Evolutionary conservation across 257 asterid species (phyloP).

Genomic region (Solanum ahanhuiri): DNA sequence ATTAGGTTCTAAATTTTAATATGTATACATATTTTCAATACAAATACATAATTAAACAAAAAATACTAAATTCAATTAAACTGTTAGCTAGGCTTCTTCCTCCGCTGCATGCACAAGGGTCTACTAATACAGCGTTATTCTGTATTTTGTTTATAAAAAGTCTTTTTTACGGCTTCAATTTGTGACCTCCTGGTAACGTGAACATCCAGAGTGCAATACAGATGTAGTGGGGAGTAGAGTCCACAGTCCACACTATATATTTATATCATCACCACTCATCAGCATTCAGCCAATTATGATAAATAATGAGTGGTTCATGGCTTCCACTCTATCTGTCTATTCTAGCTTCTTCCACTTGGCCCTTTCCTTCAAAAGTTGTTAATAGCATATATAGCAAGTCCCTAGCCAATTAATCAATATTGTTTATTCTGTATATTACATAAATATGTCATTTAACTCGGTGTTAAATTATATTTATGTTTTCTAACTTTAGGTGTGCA

Average conservation of each 20-base stretch:
- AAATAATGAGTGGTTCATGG: not conserved
- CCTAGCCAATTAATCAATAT: not conserved
- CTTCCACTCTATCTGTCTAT: not conserved
- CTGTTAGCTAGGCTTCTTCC: too few species aligned
- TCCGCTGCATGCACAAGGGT: rapidly evolving
- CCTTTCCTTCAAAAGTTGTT: not conserved
- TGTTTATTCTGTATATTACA: rapidly evolving
- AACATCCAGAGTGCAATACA: not conserved
- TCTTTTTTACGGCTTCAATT: rapidly evolving
- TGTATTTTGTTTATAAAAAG: rapidly evolving
- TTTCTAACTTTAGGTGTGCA: too few species aligned
- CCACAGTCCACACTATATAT: not conserved
- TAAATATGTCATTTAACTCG: too few species aligned
- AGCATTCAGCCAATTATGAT: not conserved
- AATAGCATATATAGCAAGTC: not conserved
- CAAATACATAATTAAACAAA: too few species aligned
- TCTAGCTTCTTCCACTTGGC: not conserved
- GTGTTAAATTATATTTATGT: too few species aligned
- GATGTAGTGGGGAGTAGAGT: not conserved
- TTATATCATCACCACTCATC: not conserved
- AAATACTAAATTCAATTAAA: too few species aligned
- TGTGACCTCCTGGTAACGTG: not conserved
- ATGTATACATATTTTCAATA: too few species aligned
- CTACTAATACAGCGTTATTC: too few species aligned
- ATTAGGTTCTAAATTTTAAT: too few species aligned